These are phyloP conservation scores for Fusarium sp. DNA, from an alignment of 2,329 filamentous ascomycete genomes.

Conservation along the genomic window DNA sequence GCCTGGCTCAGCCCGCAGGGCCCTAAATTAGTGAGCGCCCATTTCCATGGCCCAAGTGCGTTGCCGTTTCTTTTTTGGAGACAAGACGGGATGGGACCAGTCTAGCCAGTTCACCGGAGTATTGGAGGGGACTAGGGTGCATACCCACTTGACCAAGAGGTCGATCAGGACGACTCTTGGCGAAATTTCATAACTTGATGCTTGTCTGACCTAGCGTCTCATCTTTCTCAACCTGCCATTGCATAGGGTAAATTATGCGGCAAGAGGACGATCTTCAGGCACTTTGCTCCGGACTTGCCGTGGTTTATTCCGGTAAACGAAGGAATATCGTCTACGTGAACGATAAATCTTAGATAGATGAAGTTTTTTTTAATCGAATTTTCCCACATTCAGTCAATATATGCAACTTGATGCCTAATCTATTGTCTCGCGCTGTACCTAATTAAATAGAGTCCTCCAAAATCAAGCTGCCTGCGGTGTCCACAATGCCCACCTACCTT, in stretches of 20 bases:
- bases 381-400: not conserved
- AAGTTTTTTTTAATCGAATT: not conserved
- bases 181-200: conserved; percentile 23
- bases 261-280: not conserved
- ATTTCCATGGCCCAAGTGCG: conserved; percentile 17
- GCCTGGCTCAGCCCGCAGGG: conserved; percentile 39
- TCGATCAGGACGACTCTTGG: conserved; percentile 24
- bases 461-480: not conserved
- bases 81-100: conserved; percentile 28
- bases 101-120: conserved; percentile 30
- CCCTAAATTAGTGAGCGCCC: not conserved
- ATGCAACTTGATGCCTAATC: conserved; percentile 4
- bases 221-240: not conserved
- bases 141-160: conserved; percentile 1
- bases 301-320: not conserved
- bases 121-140: not conserved
- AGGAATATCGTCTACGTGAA: not conserved
- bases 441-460: not conserved
- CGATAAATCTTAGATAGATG: too few species aligned
- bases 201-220: conserved; percentile 3
- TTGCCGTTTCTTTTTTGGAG: conserved; percentile 27
- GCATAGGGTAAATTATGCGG: not conserved
- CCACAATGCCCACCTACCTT: not conserved
- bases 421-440: not conserved
- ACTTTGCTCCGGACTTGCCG: not conserved